Conservation (phyloP, 2,329 filamentous ascomycete genomes). For the Arthrobotrys sphaeroides region DNA sequence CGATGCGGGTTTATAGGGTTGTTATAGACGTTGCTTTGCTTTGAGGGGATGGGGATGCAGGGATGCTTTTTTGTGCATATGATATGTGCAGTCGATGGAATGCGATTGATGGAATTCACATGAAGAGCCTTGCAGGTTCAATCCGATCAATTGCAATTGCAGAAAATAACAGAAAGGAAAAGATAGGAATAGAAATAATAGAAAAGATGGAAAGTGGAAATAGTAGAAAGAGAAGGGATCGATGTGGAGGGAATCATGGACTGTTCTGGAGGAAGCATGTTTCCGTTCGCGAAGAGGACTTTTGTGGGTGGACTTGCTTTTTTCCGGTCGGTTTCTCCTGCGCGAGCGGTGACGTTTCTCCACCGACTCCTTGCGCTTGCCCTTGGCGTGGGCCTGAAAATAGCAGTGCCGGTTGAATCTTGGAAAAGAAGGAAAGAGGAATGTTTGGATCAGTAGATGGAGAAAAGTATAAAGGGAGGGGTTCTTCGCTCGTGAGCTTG, state of each 20-base stretch:
- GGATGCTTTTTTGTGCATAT: no score
- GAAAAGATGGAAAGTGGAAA: not conserved
- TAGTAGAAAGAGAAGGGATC: no score
- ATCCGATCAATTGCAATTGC: no score
- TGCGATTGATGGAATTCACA: slow-evolving; percentile 19
- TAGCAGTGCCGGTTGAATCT: no score
- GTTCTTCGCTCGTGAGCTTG: not conserved
- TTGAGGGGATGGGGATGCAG: no score
- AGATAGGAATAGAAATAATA: no score
- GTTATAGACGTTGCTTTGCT: not conserved
- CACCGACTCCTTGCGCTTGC: not conserved
- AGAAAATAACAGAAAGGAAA: no score
- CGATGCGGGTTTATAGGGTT: slow-evolving; percentile 1
- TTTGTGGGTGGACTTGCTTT: slow-evolving; percentile 14
- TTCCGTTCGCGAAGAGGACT: slow-evolving; percentile 25
- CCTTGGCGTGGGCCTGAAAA: slow-evolving; percentile 25
- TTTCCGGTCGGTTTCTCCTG: not conserved
- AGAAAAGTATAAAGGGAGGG: slow-evolving; percentile 6
- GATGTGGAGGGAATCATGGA: no score
- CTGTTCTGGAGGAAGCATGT: not conserved
- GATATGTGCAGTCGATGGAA: no score
- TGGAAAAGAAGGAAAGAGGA: no score
- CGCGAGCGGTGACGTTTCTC: not conserved
- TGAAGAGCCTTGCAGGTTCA: no score
- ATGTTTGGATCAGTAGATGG: no score